Percentiles rank a stretch among this genome's conserved stretches.
These are phyloP conservation scores for Trametopsis cervina DNA, from an alignment of 768 basidiomycete genomes.

Conservation along the genomic window DNA sequence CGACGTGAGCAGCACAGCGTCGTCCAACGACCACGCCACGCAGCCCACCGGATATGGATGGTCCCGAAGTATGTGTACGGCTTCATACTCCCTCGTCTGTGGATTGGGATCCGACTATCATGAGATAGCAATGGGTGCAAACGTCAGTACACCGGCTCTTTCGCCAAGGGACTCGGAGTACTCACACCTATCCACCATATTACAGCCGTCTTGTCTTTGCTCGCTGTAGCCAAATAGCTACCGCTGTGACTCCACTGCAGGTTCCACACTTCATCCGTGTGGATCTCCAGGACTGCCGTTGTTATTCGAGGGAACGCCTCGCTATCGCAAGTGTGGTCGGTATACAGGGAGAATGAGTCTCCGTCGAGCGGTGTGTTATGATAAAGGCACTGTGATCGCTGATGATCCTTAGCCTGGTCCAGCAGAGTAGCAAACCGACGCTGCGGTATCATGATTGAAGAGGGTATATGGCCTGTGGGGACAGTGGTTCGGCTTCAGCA, in stretches of 20 bases:
- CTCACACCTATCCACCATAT: slow-evolving; percentile 85
- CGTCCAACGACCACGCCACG: slow-evolving; percentile 91
- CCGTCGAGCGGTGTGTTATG: slow-evolving; percentile 65
- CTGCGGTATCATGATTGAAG: slow-evolving; percentile 88
- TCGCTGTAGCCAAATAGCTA: slow-evolving; percentile 73
- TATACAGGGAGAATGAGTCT: slow-evolving; percentile 71
- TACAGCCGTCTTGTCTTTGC: slow-evolving; percentile 81
- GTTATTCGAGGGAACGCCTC: slow-evolving; percentile 80
- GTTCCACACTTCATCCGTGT: slow-evolving; percentile 94
- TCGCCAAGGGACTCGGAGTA: background rate
- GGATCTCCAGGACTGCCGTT: slow-evolving; percentile 78
- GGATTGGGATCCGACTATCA: slow-evolving; percentile 39
- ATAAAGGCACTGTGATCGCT: slow-evolving; percentile 78
- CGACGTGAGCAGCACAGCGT: slow-evolving; percentile 74
- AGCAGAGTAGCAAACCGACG: slow-evolving; percentile 81
- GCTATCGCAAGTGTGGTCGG: slow-evolving; percentile 79
- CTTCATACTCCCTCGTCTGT: slow-evolving; percentile 51
- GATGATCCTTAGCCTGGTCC: slow-evolving; percentile 76
- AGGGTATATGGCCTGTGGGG: slow-evolving; percentile 76
- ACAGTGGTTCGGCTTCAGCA: background rate
- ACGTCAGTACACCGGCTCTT: slow-evolving; percentile 30
- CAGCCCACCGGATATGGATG: slow-evolving; percentile 75
- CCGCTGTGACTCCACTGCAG: slow-evolving; percentile 94
- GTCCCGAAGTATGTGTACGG: slow-evolving; percentile 58
- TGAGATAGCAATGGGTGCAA: slow-evolving; percentile 33